These are phyloP conservation scores for Tetraselmis striata DNA, from an alignment of 139 green algal genomes.

Conservation along the genomic window DNA sequence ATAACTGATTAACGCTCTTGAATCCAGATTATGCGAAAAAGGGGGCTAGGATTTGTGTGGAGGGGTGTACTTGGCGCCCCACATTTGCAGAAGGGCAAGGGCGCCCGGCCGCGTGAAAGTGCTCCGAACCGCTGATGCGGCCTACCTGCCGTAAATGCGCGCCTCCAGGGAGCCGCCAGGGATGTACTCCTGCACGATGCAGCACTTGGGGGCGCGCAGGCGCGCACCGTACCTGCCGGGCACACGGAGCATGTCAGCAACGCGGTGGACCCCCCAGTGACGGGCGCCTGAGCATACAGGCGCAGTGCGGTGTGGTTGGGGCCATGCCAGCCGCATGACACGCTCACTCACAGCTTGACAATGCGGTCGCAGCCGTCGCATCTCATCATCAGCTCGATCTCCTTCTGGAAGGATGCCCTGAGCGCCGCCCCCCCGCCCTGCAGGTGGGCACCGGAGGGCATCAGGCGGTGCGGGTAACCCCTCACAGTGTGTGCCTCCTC, in stretches of 20 bases:
- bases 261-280: no score
- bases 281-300: no score
- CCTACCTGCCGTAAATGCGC: background rate
- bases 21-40: no score
- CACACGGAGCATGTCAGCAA: no score
- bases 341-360: background rate
- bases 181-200: background rate
- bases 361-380: background rate
- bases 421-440: background rate
- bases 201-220: background rate
- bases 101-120: no score
- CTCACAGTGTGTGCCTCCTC: background rate
- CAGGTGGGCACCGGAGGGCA: background rate
- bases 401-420: background rate
- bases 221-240: background rate
- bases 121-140: no score
- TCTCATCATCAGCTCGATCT: background rate
- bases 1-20: no score
- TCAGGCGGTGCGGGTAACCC: background rate
- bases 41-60: no score
- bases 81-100: no score
- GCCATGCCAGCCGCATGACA: no score
- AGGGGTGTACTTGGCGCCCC: no score
- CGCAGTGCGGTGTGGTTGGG: no score
- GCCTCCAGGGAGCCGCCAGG: background rate